A percentile compares a stretch with the other conserved stretches of the same genome.
Conservation (phyloP, 352 stramenopile species). For the Globisporangium takayamanum region DNA sequence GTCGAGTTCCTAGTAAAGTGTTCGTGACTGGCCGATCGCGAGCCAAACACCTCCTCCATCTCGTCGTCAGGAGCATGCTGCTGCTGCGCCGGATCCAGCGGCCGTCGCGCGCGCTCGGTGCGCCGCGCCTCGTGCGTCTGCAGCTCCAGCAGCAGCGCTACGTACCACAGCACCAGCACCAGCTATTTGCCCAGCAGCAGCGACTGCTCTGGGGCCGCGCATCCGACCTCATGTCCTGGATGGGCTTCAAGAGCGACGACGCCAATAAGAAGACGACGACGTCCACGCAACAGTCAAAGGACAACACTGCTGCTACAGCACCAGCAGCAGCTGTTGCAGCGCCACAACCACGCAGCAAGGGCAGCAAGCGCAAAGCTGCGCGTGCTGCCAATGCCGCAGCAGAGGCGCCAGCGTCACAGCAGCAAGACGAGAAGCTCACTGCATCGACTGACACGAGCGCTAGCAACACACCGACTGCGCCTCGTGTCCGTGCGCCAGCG, state of each 20-base stretch:
- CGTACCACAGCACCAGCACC: no score
- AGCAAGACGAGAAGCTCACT: constrained; percentile 1
- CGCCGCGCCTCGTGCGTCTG: no score
- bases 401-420: constrained; percentile 8
- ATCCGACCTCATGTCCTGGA: constrained; percentile 32
- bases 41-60: no score
- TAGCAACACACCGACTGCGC: neutral
- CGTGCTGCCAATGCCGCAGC: neutral
- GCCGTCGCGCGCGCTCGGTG: no score
- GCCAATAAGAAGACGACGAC: neutral
- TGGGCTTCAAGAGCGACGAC: constrained; percentile 16
- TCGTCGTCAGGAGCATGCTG: no score
- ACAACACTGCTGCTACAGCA: neutral
- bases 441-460: neutral
- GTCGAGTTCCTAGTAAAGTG: no score
- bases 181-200: constrained; percentile 4
- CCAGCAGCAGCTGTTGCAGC: neutral
- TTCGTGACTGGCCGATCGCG: no score
- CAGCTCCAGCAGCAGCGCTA: no score
- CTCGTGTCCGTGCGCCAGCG: neutral
- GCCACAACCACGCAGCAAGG: neutral
- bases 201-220: constrained; percentile 28
- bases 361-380: neutral
- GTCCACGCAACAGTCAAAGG: no score
- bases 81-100: no score